A percentile compares a stretch with the other conserved stretches of the same genome.
These are phyloP conservation scores for Dillenia turbinata DNA, from an alignment of 164 flowering plant species.

Conservation along the genomic window DNA sequence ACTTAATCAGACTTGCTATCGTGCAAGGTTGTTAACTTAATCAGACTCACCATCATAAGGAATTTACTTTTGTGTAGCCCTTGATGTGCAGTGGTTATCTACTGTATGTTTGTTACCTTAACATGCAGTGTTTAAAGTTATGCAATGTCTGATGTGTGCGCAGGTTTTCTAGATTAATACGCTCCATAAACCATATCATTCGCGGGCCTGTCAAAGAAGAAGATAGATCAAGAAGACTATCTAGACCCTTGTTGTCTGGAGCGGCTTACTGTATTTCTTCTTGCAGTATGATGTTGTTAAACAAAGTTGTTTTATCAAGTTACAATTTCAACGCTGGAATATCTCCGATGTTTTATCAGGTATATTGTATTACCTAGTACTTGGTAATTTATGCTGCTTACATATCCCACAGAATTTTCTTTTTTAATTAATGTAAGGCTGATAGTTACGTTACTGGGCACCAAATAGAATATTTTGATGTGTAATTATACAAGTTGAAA, in stretches of 20 bases:
- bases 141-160: neutral
- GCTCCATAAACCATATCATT: neutral
- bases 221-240: slow-evolving; percentile 33
- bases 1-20: no score
- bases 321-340: slow-evolving; percentile 77
- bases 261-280: slow-evolving; percentile 78
- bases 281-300: slow-evolving; percentile 82
- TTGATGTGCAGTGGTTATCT: no score
- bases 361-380: slow-evolving; percentile 3
- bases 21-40: no score
- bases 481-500: no score
- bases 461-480: no score
- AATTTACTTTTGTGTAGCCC: no score
- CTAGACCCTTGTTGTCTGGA: slow-evolving; percentile 71
- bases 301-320: slow-evolving; percentile 67
- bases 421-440: no score
- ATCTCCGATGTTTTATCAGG: slow-evolving; percentile 86
- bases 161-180: slow-evolving; percentile 32
- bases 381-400: no score
- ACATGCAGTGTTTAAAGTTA: no score
- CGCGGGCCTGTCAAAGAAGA: slow-evolving; percentile 21
- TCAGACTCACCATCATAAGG: no score
- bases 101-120: no score
- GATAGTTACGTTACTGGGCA: no score
- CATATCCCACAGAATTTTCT: neutral